Evolutionary conservation across 495 filamentous ascomycete species (phyloP).

Genomic region (Penicillium diatomitis): DNA sequence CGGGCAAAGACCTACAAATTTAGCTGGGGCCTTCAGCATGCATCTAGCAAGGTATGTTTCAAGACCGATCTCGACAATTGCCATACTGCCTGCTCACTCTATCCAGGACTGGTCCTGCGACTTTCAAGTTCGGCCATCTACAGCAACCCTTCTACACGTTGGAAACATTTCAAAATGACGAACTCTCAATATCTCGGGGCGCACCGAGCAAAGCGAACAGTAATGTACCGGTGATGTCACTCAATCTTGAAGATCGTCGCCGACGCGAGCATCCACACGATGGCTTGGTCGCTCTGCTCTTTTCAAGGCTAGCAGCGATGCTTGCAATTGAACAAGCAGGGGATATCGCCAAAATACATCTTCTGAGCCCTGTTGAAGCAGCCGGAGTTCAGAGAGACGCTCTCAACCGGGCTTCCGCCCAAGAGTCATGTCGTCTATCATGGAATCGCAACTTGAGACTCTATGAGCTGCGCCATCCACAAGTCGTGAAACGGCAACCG

Average conservation of each 20-base stretch:
- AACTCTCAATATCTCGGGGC: slow-evolving; percentile 30
- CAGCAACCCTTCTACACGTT: slow-evolving; percentile 39
- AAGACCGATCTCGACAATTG: too few relatives aligned
- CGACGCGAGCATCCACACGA: slow-evolving; percentile 53
- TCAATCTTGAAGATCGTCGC: slow-evolving; percentile 48
- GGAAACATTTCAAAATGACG: slow-evolving; percentile 32
- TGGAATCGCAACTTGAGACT: slow-evolving; percentile 54
- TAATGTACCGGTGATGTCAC: slow-evolving; percentile 43
- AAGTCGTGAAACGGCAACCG: slow-evolving; percentile 46
- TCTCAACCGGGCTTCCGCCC: slow-evolving; percentile 54
- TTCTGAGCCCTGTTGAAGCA: slow-evolving; percentile 33
- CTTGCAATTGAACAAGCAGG: slow-evolving; percentile 57
- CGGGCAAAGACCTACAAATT: slow-evolving; percentile 35
- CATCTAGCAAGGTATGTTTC: slow-evolving; percentile 31
- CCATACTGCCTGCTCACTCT: slow-evolving; percentile 9
- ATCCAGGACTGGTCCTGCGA: slow-evolving; percentile 24
- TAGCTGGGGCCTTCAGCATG: slow-evolving; percentile 34
- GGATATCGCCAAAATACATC: slow-evolving; percentile 31
- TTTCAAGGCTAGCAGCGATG: slow-evolving; percentile 59
- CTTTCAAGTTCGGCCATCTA: slow-evolving; percentile 31
- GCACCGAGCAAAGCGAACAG: slow-evolving; percentile 28
- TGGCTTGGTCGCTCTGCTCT: slow-evolving; percentile 65
- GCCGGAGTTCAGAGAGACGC: slow-evolving; percentile 45
- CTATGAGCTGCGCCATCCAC: slow-evolving; percentile 67
- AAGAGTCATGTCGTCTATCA: slow-evolving; percentile 62